Conservation (phyloP, 129 eudicot genomes). For the Artemisia argyi region DNA sequence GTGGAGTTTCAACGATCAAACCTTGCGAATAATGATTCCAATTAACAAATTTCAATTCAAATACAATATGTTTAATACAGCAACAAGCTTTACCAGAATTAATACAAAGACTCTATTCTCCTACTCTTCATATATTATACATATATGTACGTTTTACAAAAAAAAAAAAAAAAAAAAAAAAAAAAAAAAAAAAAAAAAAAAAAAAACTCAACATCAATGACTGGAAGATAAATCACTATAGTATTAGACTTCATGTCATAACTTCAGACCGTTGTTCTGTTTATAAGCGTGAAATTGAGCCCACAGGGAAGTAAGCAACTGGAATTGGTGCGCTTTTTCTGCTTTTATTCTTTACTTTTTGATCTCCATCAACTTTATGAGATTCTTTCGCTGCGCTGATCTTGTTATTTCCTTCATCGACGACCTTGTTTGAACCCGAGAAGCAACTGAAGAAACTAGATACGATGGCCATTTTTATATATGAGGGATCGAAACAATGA, state of each 20-base stretch:
- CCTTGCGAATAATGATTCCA: no score
- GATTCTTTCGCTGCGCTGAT: not conserved
- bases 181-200: no score
- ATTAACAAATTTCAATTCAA: no score
- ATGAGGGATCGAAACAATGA: not conserved
- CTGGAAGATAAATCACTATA: not conserved
- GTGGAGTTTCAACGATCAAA: no score
- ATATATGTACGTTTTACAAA: no score
- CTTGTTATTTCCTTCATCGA: not conserved
- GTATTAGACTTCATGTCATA: not conserved
- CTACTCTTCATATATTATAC: no score
- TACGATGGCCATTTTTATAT: constrained; percentile 20
- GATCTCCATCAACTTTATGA: not conserved
- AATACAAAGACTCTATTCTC: no score
- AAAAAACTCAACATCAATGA: not conserved
- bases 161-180: no score
- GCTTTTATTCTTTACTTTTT: not conserved
- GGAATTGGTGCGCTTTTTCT: constrained; percentile 20
- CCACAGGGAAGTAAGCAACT: constrained; percentile 6
- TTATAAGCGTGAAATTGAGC: constrained; percentile 17
- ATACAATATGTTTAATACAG: no score
- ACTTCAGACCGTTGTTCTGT: not conserved
- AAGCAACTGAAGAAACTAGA: constrained; percentile 19
- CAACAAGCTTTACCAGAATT: no score
- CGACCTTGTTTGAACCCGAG: constrained; percentile 14